Evolutionary conservation across 805 yeast species (phyloP).

Genomic region (Starmera dryadoides): DNA sequence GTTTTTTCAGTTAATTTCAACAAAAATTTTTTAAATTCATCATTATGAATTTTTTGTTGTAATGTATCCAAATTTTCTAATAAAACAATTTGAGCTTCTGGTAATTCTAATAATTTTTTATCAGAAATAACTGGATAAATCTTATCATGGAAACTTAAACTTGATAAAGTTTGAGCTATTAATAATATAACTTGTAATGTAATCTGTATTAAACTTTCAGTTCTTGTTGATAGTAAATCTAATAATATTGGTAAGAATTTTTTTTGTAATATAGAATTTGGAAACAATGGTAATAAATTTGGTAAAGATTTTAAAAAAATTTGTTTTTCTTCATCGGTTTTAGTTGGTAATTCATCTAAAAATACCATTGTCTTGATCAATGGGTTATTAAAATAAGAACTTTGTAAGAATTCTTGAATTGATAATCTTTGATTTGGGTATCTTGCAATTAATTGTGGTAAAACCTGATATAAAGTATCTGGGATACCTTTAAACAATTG

Average conservation of each 20-base stretch:
- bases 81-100: slow-evolving; percentile 34
- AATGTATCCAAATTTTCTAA: slow-evolving; percentile 42
- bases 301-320: slow-evolving; percentile 62
- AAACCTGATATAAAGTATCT: slow-evolving; percentile 34
- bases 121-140: slow-evolving; percentile 38
- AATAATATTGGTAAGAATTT: slow-evolving; percentile 70
- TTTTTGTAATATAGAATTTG: slow-evolving; percentile 47
- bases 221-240: slow-evolving; percentile 38
- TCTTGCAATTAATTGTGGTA: slow-evolving; percentile 48
- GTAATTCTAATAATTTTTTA: slow-evolving; percentile 28
- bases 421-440: slow-evolving; percentile 50
- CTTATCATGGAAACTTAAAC: slow-evolving; percentile 68
- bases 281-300: slow-evolving; percentile 47
- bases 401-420: slow-evolving; percentile 61
- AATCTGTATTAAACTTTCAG: slow-evolving; percentile 33
- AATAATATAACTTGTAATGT: slow-evolving; percentile 50
- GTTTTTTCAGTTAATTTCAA: slow-evolving; percentile 34
- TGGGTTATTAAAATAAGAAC: slow-evolving; percentile 76
- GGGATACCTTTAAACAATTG: slow-evolving; percentile 55
- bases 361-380: slow-evolving; percentile 73
- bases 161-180: slow-evolving; percentile 63
- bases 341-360: slow-evolving; percentile 77
- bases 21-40: slow-evolving; percentile 42
- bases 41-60: slow-evolving; percentile 40
- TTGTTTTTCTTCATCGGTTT: slow-evolving; percentile 56